phyloP scores from a whole-genome alignment of 805 yeast species.

The Lachancea quebecensis region DNA sequence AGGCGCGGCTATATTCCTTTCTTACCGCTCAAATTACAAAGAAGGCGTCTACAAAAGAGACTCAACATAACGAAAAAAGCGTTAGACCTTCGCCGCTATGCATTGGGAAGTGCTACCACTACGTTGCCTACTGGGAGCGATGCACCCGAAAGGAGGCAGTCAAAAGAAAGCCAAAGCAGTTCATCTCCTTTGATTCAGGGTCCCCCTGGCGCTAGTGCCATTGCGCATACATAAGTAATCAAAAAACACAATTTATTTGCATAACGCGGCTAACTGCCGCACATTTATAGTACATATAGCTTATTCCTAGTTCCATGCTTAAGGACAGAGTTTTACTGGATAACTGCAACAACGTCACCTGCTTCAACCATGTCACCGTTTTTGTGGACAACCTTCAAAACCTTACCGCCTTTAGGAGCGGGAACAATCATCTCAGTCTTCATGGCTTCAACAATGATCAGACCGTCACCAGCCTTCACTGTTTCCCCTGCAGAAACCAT shows the following conservation, averaged over 20 bases:
- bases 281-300: no score
- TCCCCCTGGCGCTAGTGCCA: background rate
- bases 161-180: conserved; percentile 7
- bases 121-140: background rate
- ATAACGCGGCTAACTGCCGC: background rate
- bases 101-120: background rate
- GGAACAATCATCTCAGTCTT: conserved; percentile 92
- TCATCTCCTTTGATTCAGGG: conserved; percentile 4
- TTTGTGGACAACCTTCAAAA: conserved; percentile 61
- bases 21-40: conserved; percentile 57
- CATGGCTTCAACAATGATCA: conserved; percentile 94
- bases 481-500: conserved; percentile 70
- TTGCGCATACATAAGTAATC: background rate
- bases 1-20: conserved; percentile 51
- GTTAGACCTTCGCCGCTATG: conserved; percentile 11
- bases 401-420: conserved; percentile 66
- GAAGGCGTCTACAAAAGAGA: conserved; percentile 41
- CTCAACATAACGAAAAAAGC: conserved; percentile 27
- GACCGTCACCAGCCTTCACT: conserved; percentile 68
- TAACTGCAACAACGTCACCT: conserved; percentile 88
- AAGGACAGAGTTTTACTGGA: conserved; percentile 34
- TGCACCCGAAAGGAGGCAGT: conserved; percentile 1
- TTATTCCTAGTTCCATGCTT: no score
- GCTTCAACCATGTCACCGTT: conserved; percentile 97
- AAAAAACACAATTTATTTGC: background rate